Evolutionary conservation across 345 rosid species (phyloP), one percentile per base, ranked within the genome.

Genomic region (Pugionium cornutum): DNA sequence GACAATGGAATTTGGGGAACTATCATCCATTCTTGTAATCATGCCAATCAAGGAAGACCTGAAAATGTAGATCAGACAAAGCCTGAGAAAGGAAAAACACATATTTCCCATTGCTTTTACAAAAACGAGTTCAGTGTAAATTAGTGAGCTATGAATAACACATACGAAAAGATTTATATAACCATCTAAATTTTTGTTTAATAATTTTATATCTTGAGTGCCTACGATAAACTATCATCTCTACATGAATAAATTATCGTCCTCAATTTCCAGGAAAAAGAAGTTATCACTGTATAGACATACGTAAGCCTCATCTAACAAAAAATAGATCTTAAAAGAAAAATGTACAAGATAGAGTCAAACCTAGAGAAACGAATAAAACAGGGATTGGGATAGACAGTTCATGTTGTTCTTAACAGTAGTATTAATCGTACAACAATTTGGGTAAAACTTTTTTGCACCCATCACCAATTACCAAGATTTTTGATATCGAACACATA

Each of bases 1-100:
- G 67, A 89, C 96, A 84, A 72, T 75, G 25, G 77, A 74, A 63
- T 74, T 82, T 64, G 81, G 76, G 52, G 73, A 60, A 69, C 58
- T 73, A 56, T 71, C 75, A 64, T 70, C 50, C 62, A 56, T 75
- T 58, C 84, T 84, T 53, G 58, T 66, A 61, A 71, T 9, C 64
- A 50, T 57, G 42, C 70, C 76, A 36, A 78, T 42, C 7, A 73
- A 76, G 47, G 79, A 44, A 33, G 81, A 69, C 88, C 98, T 92
- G 81, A 51, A 64, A 72, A 54, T 49, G 29, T 48, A 28, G 11
- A 67, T 18, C 27, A 62, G 42, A 29, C 35, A 18, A 60, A 61
- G 40, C 33, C 33, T 67, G 18, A 54, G 28, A 47, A 30, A 30
- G 52, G 58, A 45, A 27, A 39, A 53, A 67, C 53, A 31, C 28